These are phyloP conservation scores for Amylocystis lapponica DNA, from an alignment of 768 basidiomycete genomes.

Conservation along the genomic window DNA sequence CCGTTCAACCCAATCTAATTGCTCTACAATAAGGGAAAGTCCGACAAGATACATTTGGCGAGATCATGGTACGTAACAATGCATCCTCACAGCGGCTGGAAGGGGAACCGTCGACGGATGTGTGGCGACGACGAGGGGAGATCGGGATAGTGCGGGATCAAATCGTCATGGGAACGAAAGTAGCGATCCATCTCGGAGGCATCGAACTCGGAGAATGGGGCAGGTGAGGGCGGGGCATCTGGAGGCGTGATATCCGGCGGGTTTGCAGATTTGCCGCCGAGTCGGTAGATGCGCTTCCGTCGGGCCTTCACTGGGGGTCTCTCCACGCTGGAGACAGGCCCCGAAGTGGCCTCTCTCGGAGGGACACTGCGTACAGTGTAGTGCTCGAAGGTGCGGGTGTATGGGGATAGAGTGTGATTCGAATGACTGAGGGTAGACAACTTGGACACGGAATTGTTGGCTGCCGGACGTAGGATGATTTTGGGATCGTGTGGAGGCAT, in stretches of 20 bases:
- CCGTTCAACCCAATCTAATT: constrained; percentile 20
- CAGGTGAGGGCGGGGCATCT: constrained; percentile 15
- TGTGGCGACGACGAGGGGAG: constrained; percentile 16
- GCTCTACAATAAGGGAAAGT: not conserved
- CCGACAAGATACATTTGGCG: not conserved
- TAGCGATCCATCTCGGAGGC: constrained; percentile 71
- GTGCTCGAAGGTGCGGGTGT: constrained; percentile 84
- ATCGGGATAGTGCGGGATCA: constrained; percentile 21
- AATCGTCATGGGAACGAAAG: constrained; percentile 42
- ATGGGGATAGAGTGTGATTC: constrained; percentile 92
- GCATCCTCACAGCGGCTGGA: constrained; percentile 5
- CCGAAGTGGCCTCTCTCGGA: constrained; percentile 38
- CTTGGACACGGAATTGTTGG: constrained; percentile 76
- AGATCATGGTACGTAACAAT: not conserved
- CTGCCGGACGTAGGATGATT: constrained; percentile 57
- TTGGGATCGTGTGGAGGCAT: constrained; percentile 40
- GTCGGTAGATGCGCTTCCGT: constrained; percentile 66
- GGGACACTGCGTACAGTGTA: constrained; percentile 91
- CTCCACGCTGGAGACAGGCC: constrained; percentile 32
- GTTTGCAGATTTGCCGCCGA: constrained; percentile 36
- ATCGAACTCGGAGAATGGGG: constrained; percentile 54
- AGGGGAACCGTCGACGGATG: constrained; percentile 13
- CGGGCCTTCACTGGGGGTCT: constrained; percentile 63
- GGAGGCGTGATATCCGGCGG: constrained; percentile 1
- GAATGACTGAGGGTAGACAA: constrained; percentile 81